A percentile compares a stretch with the other conserved stretches of the same genome.
phyloP scores from a whole-genome alignment of 228 moss, liverwort and hornwort species.

The Sphagnum magellanicum region DNA sequence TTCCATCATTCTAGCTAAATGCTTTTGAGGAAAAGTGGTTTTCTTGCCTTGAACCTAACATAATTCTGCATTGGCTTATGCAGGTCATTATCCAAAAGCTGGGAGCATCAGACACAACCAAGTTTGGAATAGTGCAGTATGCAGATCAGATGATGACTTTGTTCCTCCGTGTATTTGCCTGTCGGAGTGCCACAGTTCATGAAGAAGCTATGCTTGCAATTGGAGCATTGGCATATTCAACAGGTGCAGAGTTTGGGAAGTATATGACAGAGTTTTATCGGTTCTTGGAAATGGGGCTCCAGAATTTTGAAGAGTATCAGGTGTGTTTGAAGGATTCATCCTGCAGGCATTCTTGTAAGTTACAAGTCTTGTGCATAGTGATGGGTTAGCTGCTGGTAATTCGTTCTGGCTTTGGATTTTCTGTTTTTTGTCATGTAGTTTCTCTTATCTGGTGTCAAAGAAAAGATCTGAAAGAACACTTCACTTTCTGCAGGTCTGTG shows the following conservation, averaged over 20 bases:
- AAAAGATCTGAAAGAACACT: too few relatives aligned
- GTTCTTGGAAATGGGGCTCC: conserved; percentile 95
- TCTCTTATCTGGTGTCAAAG: too few relatives aligned
- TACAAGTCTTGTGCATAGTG: too few relatives aligned
- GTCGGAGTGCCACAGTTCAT: conserved; percentile 94
- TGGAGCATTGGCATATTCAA: conserved; percentile 93
- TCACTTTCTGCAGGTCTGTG: conserved; percentile 53
- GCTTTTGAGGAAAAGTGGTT: too few relatives aligned
- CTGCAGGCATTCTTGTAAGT: too few relatives aligned
- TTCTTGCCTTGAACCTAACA: too few relatives aligned
- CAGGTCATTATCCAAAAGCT: conserved; percentile 68
- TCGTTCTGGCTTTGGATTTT: too few relatives aligned
- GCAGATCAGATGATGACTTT: conserved; percentile 64
- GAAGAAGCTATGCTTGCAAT: conserved; percentile 99
- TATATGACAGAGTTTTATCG: conserved; percentile 96
- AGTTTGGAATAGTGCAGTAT: conserved; percentile 55
- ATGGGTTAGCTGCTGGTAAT: too few relatives aligned
- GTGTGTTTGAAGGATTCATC: conserved; percentile 4
- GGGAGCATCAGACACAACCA: conserved; percentile 41
- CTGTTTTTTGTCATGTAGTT: too few relatives aligned
- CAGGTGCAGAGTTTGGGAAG: conserved; percentile 84
- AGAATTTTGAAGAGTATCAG: conserved; percentile 97
- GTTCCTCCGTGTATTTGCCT: conserved; percentile 74
- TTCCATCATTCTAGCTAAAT: too few relatives aligned
- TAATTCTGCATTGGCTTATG: not conserved